Conservation (phyloP, 2,329 filamentous ascomycete genomes). For the Fusarium devonianum region DNA sequence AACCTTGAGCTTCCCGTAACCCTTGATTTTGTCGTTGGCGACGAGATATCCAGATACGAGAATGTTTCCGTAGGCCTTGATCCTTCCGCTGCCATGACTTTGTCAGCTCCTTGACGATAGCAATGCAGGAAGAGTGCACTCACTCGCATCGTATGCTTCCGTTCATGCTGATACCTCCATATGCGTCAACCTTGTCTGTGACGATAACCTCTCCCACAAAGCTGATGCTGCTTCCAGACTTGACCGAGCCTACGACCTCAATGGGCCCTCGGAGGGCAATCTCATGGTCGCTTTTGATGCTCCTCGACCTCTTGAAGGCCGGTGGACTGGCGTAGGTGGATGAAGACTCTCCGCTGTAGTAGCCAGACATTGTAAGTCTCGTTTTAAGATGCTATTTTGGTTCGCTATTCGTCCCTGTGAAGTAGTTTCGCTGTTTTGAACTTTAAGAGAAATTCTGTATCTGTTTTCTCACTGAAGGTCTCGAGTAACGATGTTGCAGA, state of each 20-base stretch:
- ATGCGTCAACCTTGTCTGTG: slow-evolving; percentile 55
- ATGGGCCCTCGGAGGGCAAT: slow-evolving; percentile 53
- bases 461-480: not conserved
- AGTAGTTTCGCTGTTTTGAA: not conserved
- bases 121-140: slow-evolving; percentile 21
- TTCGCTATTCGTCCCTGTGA: not conserved
- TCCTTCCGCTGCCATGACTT: slow-evolving; percentile 45
- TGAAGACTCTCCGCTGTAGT: slow-evolving; percentile 38
- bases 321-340: slow-evolving; percentile 32
- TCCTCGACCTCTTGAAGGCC: slow-evolving; percentile 45
- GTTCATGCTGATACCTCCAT: slow-evolving; percentile 52
- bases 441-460: not conserved
- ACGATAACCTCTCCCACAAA: slow-evolving; percentile 55
- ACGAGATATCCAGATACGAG: slow-evolving; percentile 50
- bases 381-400: not conserved
- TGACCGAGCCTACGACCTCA: slow-evolving; percentile 57
- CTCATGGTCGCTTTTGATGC: slow-evolving; percentile 53
- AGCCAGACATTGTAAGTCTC: slow-evolving; percentile 37
- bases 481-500: slow-evolving; percentile 6
- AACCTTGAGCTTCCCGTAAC: slow-evolving; percentile 56
- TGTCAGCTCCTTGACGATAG: not conserved
- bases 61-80: slow-evolving; percentile 58
- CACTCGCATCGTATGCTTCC: slow-evolving; percentile 55
- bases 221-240: slow-evolving; percentile 53
- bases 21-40: slow-evolving; percentile 53